Conservation (phyloP, 2,329 filamentous ascomycete genomes). For the Colletotrichum orchidophilum region DNA sequence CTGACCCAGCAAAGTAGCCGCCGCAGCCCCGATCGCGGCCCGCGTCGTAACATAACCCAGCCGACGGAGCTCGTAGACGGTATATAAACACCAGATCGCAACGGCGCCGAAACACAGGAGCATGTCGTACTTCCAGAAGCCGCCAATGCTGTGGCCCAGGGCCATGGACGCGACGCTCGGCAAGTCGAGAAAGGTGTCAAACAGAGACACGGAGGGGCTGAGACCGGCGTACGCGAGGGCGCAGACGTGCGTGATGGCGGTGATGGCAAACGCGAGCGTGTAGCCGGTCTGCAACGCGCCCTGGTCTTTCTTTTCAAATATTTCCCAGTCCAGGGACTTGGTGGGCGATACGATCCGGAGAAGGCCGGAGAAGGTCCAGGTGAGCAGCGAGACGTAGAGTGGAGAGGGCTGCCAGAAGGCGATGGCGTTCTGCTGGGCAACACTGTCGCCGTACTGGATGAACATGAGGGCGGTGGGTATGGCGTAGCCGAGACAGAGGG, state of each 20-base stretch:
- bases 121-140: slow-evolving; percentile 18
- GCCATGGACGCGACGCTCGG: not conserved
- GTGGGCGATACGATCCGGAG: not conserved
- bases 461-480: slow-evolving; percentile 30
- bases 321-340: slow-evolving; percentile 13
- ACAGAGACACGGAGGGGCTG: not conserved
- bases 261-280: not conserved
- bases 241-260: slow-evolving; percentile 2
- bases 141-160: not conserved
- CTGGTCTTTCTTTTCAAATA: slow-evolving; percentile 3
- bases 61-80: slow-evolving; percentile 37
- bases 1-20: slow-evolving; percentile 14
- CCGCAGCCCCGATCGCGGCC: slow-evolving; percentile 3
- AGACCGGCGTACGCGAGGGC: not conserved
- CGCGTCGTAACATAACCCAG: slow-evolving; percentile 36
- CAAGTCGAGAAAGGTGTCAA: not conserved
- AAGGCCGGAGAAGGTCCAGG: not conserved
- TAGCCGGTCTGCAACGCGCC: not conserved
- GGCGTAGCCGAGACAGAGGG: slow-evolving; percentile 32
- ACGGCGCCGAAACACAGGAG: slow-evolving; percentile 6
- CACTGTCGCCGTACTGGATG: not conserved
- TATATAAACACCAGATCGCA: slow-evolving; percentile 32
- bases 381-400: slow-evolving; percentile 3
- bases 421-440: slow-evolving; percentile 19
- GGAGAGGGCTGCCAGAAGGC: slow-evolving; percentile 28